Base-by-base conservation (phyloP, 2,329 filamentous ascomycete genomes). In the Alternaria metachromatica region DNA sequence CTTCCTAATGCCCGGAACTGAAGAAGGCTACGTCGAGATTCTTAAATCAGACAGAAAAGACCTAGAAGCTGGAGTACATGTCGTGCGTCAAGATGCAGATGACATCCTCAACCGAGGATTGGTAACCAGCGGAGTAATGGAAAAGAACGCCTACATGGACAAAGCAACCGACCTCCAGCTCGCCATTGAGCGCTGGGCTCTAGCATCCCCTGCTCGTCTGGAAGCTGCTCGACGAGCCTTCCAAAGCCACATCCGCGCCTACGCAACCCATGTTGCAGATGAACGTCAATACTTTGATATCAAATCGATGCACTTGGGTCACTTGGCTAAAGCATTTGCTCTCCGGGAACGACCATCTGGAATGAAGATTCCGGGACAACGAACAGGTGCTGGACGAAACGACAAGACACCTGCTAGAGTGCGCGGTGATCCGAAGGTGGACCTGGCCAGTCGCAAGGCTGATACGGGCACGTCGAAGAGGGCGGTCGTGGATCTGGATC, bases 271-370 rank as follows among this genome's bases (percentile, higher is more conserved):
- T 80, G 88, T 95, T 26, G 90, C 92, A 28, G 90, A 90, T 46
- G 96, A 99, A 82, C 87, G 96, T 56, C 84, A 85, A 56, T 94
- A 92, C 77, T 99, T 99, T 79, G 92, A 98, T 79, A 96, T 97
- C 80, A 94, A 93, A 64, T 88, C 92, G 74, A 83, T 99, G 50
- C 96, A 99, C 79, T 83, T 98, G 8, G 96, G 96, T 4, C 96
- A 99, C 84, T 84, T 96, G 68, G 95, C 95, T 8, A 99, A 99
- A 84, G 93, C 92, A 25, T 99, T 97, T 77, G 96, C 90, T 2
- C 82, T 99, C 69, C 87, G 96, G 67, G 96, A 99, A 79, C 89
- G 93, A 30, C 96, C 96, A 0, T 91, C 92, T 6, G 91, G 92
- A 54, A 96, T 99, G 65, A 82, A 82, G 37, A 83, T 85, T 46